A percentile compares a stretch with the other conserved stretches of the same genome.
phyloP scores from a whole-genome alignment of 2,329 filamentous ascomycete genomes.

The Sclerotinia subarctica region DNA sequence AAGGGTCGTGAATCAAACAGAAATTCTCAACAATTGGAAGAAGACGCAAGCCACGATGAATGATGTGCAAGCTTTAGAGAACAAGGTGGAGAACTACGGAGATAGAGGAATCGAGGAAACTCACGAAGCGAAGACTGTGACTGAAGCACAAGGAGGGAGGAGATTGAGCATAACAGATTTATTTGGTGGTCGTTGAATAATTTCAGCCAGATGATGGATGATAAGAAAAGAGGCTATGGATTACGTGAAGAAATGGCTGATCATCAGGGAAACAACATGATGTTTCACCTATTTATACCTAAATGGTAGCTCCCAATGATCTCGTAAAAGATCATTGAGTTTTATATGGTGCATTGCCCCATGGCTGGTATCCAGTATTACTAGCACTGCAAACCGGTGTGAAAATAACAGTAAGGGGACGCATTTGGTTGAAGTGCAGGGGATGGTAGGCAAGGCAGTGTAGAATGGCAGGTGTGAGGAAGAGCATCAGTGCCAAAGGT shows the following conservation, averaged over 20 bases:
- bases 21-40: constrained; percentile 35
- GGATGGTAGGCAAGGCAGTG: not conserved
- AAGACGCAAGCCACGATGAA: constrained; percentile 5
- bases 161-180: constrained; percentile 14
- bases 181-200: constrained; percentile 7
- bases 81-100: constrained; percentile 23
- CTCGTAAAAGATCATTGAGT: not conserved
- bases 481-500: not conserved
- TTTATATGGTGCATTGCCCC: not conserved
- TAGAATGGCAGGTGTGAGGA: not conserved
- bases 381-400: not conserved
- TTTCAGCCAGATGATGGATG: not conserved
- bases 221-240: not conserved
- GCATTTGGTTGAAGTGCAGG: not conserved
- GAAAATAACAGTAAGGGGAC: not conserved
- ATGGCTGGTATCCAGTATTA: not conserved
- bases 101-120: constrained; percentile 22
- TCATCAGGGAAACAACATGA: not conserved
- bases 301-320: not conserved
- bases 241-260: not conserved
- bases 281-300: not conserved
- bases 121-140: constrained; percentile 8
- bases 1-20: constrained; percentile 35
- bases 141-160: not conserved
- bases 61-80: constrained; percentile 14